These are phyloP conservation scores for Mucor sp. DNA, from an alignment of 371 early-diverging fungal genomes.

Conservation along the genomic window DNA sequence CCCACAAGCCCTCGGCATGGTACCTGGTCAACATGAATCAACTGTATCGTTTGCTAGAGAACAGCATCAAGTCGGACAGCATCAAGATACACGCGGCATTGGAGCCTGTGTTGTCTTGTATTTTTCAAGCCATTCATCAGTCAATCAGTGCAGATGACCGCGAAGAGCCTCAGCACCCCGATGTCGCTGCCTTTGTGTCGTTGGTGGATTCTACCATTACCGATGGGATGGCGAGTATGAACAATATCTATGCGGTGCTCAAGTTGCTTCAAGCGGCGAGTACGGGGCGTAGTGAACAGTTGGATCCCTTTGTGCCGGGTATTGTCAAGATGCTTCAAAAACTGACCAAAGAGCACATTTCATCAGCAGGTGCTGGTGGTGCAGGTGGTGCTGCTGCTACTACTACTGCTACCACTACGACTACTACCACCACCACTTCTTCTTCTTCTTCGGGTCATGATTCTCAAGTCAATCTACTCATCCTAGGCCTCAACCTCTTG, in stretches of 20 bases:
- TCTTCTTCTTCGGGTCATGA: conserved; percentile 40
- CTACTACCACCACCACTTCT: neutral
- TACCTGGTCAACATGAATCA: conserved; percentile 66
- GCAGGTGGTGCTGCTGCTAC: no score
- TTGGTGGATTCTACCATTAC: conserved; percentile 65
- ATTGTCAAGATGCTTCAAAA: conserved; percentile 83
- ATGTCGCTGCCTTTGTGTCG: conserved; percentile 59
- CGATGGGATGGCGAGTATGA: conserved; percentile 68
- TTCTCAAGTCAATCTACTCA: conserved; percentile 63
- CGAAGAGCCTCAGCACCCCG: conserved; percentile 39
- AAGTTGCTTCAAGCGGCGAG: conserved; percentile 75
- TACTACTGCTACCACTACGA: no score
- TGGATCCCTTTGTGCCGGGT: conserved; percentile 78
- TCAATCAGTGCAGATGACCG: conserved; percentile 8
- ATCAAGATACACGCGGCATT: conserved; percentile 63
- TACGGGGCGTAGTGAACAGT: conserved; percentile 65
- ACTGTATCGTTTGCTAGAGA: conserved; percentile 70
- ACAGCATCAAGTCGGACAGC: conserved; percentile 70
- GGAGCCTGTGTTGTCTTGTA: conserved; percentile 63
- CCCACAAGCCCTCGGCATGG: conserved; percentile 67
- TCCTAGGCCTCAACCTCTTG: conserved; percentile 73
- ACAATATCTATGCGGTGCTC: conserved; percentile 69
- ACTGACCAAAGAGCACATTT: conserved; percentile 80
- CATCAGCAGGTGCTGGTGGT: no score
- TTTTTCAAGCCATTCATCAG: conserved; percentile 60